Conservation (phyloP, 805 yeast species). For the Sugiyamaella lignohabitans region DNA sequence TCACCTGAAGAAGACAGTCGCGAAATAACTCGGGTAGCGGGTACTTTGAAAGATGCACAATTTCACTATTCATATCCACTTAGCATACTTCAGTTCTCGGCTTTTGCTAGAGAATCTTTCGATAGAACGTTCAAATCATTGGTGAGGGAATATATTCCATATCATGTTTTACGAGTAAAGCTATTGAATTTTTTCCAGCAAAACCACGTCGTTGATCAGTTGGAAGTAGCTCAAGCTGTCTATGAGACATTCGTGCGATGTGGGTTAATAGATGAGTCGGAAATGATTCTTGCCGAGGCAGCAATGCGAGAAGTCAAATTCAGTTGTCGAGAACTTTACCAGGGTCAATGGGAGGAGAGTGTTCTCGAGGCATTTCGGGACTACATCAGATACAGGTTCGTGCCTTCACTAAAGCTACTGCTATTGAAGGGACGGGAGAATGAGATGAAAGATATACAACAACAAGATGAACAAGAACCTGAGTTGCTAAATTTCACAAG, state of each 20-base stretch:
- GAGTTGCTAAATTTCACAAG: too few species aligned
- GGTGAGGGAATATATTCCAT: slow-evolving; percentile 16
- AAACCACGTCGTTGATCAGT: slow-evolving; percentile 9
- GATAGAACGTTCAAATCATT: slow-evolving; percentile 20
- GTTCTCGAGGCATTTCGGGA: slow-evolving; percentile 7
- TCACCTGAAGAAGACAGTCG: background rate
- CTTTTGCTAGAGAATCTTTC: slow-evolving; percentile 2
- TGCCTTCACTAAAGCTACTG: background rate
- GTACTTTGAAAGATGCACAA: slow-evolving; percentile 10
- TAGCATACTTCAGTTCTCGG: slow-evolving; percentile 2
- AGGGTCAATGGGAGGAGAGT: slow-evolving; percentile 12
- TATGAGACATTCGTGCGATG: slow-evolving; percentile 8
- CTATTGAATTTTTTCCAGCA: slow-evolving; percentile 10
- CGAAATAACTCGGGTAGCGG: slow-evolving; percentile 8
- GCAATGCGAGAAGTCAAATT: slow-evolving; percentile 16
- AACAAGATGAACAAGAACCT: too few species aligned
- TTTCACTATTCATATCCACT: slow-evolving; percentile 16
- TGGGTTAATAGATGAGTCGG: slow-evolving; percentile 23
- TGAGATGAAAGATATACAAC: background rate
- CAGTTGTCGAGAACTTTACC: slow-evolving; percentile 12
- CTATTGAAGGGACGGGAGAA: background rate
- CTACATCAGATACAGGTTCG: slow-evolving; percentile 13
- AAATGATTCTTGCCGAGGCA: slow-evolving; percentile 16
- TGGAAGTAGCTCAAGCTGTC: background rate
- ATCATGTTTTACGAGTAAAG: slow-evolving; percentile 5